Evolutionary conservation across 176 grass and related monocot genomes (phyloP).

Genomic region (Lolium rigidum): DNA sequence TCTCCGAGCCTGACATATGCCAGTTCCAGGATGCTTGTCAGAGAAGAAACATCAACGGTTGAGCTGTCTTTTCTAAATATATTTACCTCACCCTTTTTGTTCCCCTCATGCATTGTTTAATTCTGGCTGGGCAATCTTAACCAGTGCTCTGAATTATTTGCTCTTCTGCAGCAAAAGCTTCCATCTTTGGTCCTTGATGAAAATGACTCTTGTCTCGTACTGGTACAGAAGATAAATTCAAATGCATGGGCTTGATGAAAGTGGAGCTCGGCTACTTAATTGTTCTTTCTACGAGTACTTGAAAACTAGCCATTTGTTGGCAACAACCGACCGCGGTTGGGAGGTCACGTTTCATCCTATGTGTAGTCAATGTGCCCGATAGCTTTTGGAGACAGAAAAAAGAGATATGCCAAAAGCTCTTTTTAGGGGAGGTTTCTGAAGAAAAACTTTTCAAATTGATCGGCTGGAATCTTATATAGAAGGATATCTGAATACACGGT

Average conservation of each 20-base stretch:
- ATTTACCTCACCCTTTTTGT: neutral
- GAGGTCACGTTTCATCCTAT: constrained; percentile 43
- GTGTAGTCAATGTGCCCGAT: constrained; percentile 36
- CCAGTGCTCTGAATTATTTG: neutral
- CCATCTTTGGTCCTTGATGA: constrained; percentile 9
- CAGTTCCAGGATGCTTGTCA: no score
- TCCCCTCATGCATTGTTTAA: neutral
- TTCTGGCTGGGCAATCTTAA: neutral
- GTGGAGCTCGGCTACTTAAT: neutral
- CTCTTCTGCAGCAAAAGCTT: neutral
- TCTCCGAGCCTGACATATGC: no score
- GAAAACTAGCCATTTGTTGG: neutral
- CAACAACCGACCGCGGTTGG: constrained; percentile 39
- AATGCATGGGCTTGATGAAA: neutral
- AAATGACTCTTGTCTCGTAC: constrained; percentile 18
- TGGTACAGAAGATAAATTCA: constrained; percentile 27
- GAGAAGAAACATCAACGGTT: constrained; percentile 21
- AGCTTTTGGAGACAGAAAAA: neutral
- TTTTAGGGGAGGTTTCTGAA: neutral
- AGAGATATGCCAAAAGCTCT: neutral
- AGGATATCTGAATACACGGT: neutral
- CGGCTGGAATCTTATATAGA: neutral
- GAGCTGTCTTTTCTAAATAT: constrained; percentile 37
- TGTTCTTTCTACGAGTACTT: neutral
- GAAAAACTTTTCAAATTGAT: neutral